These are phyloP conservation scores for Fusarium vanettenii DNA, from an alignment of 2,329 filamentous ascomycete species.

Conservation along the genomic window DNA sequence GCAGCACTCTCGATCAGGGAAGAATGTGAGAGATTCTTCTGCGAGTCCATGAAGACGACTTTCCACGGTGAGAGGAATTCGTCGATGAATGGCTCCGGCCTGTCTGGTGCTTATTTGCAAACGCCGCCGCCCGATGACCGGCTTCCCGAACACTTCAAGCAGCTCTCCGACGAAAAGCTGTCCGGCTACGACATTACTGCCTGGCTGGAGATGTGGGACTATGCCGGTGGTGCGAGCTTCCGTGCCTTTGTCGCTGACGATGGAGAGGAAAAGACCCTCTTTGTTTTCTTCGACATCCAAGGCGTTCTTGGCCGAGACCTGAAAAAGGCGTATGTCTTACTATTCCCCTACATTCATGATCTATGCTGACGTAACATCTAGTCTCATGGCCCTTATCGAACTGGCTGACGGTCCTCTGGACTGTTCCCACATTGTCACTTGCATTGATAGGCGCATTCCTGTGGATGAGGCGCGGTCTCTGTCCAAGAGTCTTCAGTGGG, in stretches of 20 bases:
- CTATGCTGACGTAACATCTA: constrained; percentile 48
- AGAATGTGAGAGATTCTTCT: constrained; percentile 99
- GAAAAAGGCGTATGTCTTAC: constrained; percentile 81
- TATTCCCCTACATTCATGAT: background rate
- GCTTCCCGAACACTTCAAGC: constrained; percentile 51
- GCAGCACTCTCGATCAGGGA: constrained; percentile 96
- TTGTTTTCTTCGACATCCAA: constrained; percentile 85
- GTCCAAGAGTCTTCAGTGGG: constrained; percentile 89
- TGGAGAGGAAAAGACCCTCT: constrained; percentile 78
- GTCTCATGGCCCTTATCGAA: constrained; percentile 90
- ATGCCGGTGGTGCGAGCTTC: constrained; percentile 84
- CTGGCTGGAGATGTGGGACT: constrained; percentile 88
- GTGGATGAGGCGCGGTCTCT: constrained; percentile 72
- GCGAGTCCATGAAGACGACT: constrained; percentile 91
- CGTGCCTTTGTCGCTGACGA: constrained; percentile 84
- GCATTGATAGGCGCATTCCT: constrained; percentile 78
- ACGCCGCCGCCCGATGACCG: constrained; percentile 66
- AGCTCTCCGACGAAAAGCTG: constrained; percentile 42
- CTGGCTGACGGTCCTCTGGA: constrained; percentile 81
- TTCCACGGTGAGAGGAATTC: constrained; percentile 95
- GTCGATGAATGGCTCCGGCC: constrained; percentile 83
- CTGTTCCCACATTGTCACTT: constrained; percentile 83
- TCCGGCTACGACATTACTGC: constrained; percentile 60
- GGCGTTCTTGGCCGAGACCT: constrained; percentile 79
- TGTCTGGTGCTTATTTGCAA: constrained; percentile 76